phyloP scores from a whole-genome alignment of 306 rosid species.

The Rosa multiflora region DNA sequence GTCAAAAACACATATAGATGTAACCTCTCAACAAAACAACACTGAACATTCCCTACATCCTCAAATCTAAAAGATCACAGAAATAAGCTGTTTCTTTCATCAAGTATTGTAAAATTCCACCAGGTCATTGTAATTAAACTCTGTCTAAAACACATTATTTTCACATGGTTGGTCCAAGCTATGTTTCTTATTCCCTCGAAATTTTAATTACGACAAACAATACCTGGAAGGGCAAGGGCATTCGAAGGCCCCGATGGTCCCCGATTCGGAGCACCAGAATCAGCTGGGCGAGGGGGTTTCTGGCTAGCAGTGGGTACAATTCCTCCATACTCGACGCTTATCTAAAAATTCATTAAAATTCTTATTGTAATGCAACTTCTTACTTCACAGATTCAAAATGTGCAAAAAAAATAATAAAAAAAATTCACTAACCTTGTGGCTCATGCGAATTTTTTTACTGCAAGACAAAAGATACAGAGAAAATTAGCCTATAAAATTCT shows the following conservation, averaged over 20 bases:
- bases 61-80: not conserved
- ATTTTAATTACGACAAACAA: not conserved
- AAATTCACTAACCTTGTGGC: conserved; percentile 68
- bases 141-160: not conserved
- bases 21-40: not conserved
- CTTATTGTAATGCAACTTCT: not conserved
- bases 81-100: no score
- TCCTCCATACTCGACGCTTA: conserved; percentile 71
- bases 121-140: not conserved
- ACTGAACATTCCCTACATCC: not conserved
- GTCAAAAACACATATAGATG: not conserved
- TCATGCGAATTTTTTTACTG: conserved; percentile 73
- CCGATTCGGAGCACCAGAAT: conserved; percentile 30
- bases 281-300: conserved; percentile 41
- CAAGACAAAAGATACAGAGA: not conserved
- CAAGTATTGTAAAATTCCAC: not conserved
- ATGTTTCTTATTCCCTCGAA: not conserved
- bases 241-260: conserved; percentile 51
- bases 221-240: conserved; percentile 83
- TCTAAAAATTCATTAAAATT: conserved; percentile 36
- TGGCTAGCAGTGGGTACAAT: conserved; percentile 37
- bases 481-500: not conserved
- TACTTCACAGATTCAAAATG: not conserved
- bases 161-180: not conserved
- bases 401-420: not conserved